Base-by-base conservation (phyloP, 306 rosid genomes). In the Dryas drummondii region DNA sequence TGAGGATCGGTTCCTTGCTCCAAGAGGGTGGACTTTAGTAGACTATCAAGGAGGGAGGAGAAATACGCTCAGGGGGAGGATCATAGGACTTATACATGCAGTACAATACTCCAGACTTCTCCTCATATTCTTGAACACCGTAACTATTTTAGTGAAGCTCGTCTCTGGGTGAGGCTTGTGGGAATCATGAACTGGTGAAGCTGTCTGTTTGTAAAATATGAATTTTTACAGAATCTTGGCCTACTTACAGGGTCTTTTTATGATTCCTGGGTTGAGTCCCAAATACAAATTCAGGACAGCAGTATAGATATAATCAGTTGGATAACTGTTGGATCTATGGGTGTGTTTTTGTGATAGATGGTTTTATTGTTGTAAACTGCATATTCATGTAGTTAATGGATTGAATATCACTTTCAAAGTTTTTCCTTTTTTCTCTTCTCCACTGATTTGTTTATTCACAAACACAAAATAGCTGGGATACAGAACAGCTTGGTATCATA, bases 1-100 rank as follows among this genome's bases (percentile, higher is more conserved):
- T n/a, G 98, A 94, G 79, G 96, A 91, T 64, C 81, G 97, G 16
- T 94, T 94, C 72, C 93, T 91, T 16, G 88, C 87, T 59, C 87
- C 83, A 6, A 91, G 97, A 87, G 92, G 94, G 65, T 94, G 96
- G 97, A 87, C 93, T 19, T 51, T 90, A 62, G 77, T 85, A 45
- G 94, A 83, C 51, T 63, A 88, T 69, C 76, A 88, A 22, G 85
- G 91, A 69, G 88, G 79, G 6, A 19, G 71, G 61, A 87, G 93
- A 50, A 90, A 78, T 69, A 70, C 94, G 10, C 74, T 90, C 16
- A 88, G 90, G 77, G 97, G 93, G 55, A 91, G 83, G 87, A 73
- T 91, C 48, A 83, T 90, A 55, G 91, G 93, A 50, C 77, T 94
- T 44, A 88, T 91, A 49, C 82, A 88, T 49, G 91, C 93, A 4